phyloP scores from a whole-genome alignment of 306 rosid species.

The Cicer judaicum region DNA sequence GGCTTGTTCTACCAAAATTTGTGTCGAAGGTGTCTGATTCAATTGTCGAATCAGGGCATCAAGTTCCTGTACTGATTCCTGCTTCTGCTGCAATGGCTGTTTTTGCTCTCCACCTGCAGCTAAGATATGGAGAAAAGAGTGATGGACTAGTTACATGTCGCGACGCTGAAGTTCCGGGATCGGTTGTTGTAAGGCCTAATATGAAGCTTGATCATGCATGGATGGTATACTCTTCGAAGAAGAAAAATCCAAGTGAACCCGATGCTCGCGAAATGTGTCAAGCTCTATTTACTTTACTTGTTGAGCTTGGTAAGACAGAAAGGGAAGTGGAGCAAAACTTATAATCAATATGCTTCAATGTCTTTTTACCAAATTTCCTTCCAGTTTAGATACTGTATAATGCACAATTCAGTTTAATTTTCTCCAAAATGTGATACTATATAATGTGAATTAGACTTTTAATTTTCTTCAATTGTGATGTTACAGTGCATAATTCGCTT shows the following conservation, averaged over 20 bases:
- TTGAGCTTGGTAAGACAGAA: constrained; percentile 66
- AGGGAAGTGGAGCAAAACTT: constrained; percentile 34
- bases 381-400: not conserved
- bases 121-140: constrained; percentile 82
- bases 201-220: constrained; percentile 86
- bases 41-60: constrained; percentile 47
- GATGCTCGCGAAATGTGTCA: constrained; percentile 84
- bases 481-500: not conserved
- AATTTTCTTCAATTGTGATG: not conserved
- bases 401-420: not conserved
- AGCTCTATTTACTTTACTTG: constrained; percentile 71
- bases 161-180: constrained; percentile 89
- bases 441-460: too few relatives aligned
- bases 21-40: constrained; percentile 42
- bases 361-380: not conserved
- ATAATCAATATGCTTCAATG: not conserved
- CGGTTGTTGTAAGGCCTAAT: constrained; percentile 69
- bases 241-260: constrained; percentile 55
- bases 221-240: constrained; percentile 81
- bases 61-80: constrained; percentile 77
- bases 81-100: constrained; percentile 80
- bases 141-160: constrained; percentile 74
- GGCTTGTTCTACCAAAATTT: constrained; percentile 56
- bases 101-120: constrained; percentile 73
- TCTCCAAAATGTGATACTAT: too few relatives aligned